A percentile compares a stretch with the other conserved stretches of the same genome.
phyloP scores from a whole-genome alignment of 2,329 filamentous ascomycete species.

The Ampelomyces quisqualis region DNA sequence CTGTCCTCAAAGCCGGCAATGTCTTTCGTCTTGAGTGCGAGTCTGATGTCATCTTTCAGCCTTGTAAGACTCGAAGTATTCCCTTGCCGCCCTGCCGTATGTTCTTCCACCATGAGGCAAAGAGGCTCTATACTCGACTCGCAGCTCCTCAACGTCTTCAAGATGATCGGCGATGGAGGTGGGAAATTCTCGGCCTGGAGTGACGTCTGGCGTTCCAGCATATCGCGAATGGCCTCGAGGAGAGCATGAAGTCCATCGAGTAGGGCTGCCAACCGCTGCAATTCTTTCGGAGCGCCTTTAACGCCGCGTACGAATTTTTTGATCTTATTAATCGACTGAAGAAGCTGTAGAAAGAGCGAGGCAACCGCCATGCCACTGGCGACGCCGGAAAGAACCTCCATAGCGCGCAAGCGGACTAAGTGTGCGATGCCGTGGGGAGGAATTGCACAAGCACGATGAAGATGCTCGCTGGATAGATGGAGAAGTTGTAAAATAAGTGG shows the following conservation, averaged over 20 bases:
- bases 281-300: constrained; percentile 16
- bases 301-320: constrained; percentile 9
- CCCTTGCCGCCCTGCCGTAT: background rate
- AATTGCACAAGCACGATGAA: too few relatives aligned
- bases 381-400: constrained; percentile 17
- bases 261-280: constrained; percentile 8
- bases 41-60: constrained; percentile 7
- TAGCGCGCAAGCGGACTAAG: background rate
- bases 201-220: constrained; percentile 7
- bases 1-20: constrained; percentile 8
- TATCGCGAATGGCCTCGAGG: constrained; percentile 5
- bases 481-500: too few relatives aligned
- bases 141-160: constrained; percentile 11
- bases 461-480: too few relatives aligned
- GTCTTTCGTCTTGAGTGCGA: constrained; percentile 12
- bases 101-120: background rate
- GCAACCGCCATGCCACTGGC: constrained; percentile 19
- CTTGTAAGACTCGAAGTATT: background rate
- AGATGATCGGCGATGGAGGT: constrained; percentile 12
- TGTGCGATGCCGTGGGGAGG: background rate
- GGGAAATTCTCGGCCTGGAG: constrained; percentile 9
- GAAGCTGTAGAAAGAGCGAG: constrained; percentile 17
- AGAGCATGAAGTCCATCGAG: constrained; percentile 10
- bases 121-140: constrained; percentile 10
- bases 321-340: constrained; percentile 11